Base-by-base conservation (phyloP, 768 basidiomycete species). In the Grammothele lineata region DNA sequence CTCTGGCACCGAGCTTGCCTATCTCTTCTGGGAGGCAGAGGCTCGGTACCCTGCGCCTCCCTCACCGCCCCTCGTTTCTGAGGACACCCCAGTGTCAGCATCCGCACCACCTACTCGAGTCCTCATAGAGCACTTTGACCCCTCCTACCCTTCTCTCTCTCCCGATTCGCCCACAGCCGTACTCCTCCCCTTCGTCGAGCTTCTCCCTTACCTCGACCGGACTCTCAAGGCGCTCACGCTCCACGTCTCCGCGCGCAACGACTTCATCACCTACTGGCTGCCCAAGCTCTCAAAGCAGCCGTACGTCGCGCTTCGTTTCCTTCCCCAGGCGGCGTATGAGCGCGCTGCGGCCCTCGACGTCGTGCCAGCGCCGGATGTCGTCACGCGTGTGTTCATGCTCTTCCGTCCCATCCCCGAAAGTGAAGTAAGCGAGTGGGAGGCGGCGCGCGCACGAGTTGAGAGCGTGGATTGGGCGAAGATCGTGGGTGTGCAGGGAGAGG, bases 211-310 rank as follows among this genome's bases (percentile, higher is more conserved):
- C 27, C 30, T 42, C 11, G 41, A 42, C 30, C 7, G 10, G 9
- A 22, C 17, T 5, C 41, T 42, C 15, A 42, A 32, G 32, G 53
- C 57, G 7, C 62, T 77, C 1, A 60, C 67, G 0, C 67, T 30
- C 8, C 27, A 30, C 27, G 27, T 30, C 27, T 76, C 6, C 43
- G 74, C 72, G 1, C 62, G 71, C 37, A 71, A 68, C 21, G 70
- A 70, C 5, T 76, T 77, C 57, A 70, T 77, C 51, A 74, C 72
- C 67, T 76, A 69, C 53, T 77, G 75, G 75, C 66, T 75, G 14
- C 73, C 73, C 0, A 57, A 62, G 10, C 53, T 77, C 32, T 30
- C 27, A 7, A 30, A 14, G 27, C 8, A 7, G 27, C 27, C 27
- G 27, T 30, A 7, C 27, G 27, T 36, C 18, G 35, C 35, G 15